Evolutionary conservation across 2,329 filamentous ascomycete species (phyloP), one percentile per base, ranked within the genome.

Genomic region (Exserohilum turcica): DNA sequence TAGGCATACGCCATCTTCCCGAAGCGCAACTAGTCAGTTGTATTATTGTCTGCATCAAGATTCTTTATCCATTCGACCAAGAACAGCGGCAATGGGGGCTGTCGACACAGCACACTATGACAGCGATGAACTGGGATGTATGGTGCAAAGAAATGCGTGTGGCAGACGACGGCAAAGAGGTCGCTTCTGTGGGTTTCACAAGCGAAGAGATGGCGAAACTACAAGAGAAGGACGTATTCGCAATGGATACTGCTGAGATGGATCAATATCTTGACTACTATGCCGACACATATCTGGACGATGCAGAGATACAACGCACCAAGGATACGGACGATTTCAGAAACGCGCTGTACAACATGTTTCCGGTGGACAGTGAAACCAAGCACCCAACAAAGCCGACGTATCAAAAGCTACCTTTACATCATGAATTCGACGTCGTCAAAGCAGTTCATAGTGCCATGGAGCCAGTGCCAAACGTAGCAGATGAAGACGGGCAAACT

Each of bases 191-290:
- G 3, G 52, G 43, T 15, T 64, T 71, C 68, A 74, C 54, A 57
- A 79, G 63, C 72, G 75, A 61, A 72, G 76, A 73, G 71, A 76
- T 69, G 70, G 81, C 61, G 80, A 85, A 66, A 74, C 71, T 88
- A 18, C 82, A 79, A 5, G 86, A 89, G 49, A 75, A 77, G 3
- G 83, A 91, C 61, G 81, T 90, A 7, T 80, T 86, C 35, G 71
- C 76, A 1, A 86, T 92, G 84, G 79, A 76, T 2, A 75, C 79
- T 5, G 75, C 80, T 18, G 81, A 88, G 57, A 76, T 93, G 32
- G 89, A 92, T 64, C 83, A 88, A 54, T 93, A 92, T 66, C 80
- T 95, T 73, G 84, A 91, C 72, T 94, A 89, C 86, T 92, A 89
- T 68, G 86, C 61, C 67, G 80, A 81, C 52, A 87, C 81, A 38